These are phyloP conservation scores for Amanita rubescens DNA, from an alignment of 768 basidiomycete genomes.

Conservation along the genomic window DNA sequence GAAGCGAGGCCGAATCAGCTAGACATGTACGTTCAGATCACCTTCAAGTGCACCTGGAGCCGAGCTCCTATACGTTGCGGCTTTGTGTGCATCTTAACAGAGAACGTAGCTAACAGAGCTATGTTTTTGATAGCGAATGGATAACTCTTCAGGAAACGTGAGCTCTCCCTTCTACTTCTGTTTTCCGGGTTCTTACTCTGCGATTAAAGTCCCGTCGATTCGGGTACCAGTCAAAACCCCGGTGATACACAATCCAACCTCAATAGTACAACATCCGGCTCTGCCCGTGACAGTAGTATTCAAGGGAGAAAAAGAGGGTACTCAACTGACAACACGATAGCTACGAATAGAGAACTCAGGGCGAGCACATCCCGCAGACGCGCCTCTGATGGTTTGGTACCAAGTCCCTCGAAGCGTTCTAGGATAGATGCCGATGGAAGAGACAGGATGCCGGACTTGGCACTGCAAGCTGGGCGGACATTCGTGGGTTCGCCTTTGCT, in stretches of 20 bases:
- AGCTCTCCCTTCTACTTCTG: background rate
- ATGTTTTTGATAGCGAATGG: background rate
- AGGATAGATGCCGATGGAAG: background rate
- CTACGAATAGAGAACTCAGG: too few species aligned
- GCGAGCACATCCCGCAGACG: too few species aligned
- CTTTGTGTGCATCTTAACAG: background rate
- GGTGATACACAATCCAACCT: too few species aligned
- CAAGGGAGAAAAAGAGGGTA: too few species aligned
- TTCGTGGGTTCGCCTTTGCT: too few species aligned
- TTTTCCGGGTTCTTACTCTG: too few species aligned
- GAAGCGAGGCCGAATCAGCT: background rate
- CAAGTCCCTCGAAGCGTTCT: background rate
- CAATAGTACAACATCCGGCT: too few species aligned
- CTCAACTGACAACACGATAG: too few species aligned
- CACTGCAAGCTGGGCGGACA: background rate
- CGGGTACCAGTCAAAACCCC: too few species aligned
- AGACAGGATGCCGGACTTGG: background rate
- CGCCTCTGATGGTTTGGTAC: background rate
- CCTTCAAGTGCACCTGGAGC: background rate
- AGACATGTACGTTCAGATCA: background rate
- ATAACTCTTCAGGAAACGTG: background rate
- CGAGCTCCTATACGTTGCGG: background rate
- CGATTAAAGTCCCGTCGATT: too few species aligned
- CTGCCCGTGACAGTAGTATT: too few species aligned
- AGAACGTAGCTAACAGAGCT: too few species aligned